Base-by-base conservation (phyloP, 176 grass and related monocot genomes). In the Bothriochloa decipiens region DNA sequence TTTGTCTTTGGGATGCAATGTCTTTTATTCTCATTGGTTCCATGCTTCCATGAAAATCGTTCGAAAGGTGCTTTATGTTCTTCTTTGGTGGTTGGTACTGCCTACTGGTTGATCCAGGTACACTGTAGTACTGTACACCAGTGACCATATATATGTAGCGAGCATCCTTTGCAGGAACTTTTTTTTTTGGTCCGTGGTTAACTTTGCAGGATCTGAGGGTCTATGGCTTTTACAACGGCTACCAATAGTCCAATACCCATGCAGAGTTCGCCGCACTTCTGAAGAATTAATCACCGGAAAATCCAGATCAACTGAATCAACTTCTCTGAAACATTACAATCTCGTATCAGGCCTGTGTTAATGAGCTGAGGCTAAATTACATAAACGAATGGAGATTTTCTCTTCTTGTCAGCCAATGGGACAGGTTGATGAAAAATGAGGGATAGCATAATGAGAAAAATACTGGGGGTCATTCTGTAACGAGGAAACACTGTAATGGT, bases 291-390 rank as follows among this genome's bases (percentile, higher is more conserved):
- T 62, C 58, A 29, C 76, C 81, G 72, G 91, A 95, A 65, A 88
- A 93, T 10, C 87, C 93, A 23, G 72, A 74, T 57, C 36, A 95
- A 82, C 79, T 89, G 72, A 91, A 90, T 93, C 70, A 83, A 94
- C 60, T 95, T 95, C 80, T 83, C 88, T 23, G 87, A 93, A 72
- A 95, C 94, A 53, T 85, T 98, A 52, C 88, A 86, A 76, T 92
- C 68, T 65, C 87, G 92, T 94, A 68, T 82, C 83, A 23, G 13
- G 12, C 7, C n/a, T 72, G 70, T 67, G 49, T 75, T 25, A 42
- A 13, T 29, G 42, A 47, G 27, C 80, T 80, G 16, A 39, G 69
- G 47, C 41, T 10, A 35, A 22, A 26, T 79, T 55, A 26, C 60
- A 63, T 67, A 13, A 52, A 26, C 22, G 36, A 70, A 25, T 60